Evolutionary conservation across 2,329 filamentous ascomycete species (phyloP), one percentile per base, ranked within the genome.

Genomic region (Myriosclerotinia scirpicola): DNA sequence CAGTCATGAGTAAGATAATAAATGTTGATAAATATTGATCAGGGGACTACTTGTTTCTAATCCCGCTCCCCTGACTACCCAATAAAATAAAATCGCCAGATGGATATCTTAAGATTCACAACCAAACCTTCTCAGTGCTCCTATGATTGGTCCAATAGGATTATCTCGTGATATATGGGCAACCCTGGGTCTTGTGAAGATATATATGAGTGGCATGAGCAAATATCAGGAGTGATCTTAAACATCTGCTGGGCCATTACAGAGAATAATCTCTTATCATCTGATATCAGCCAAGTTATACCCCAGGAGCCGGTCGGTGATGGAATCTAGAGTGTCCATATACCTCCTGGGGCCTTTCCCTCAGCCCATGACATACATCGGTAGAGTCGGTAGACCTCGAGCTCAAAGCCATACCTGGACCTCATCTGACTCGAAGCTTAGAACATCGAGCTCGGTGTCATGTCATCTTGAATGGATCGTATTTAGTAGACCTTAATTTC

Each of bases 81-180:
- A 26, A 26, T 26, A 42, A 20, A 42, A 14, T 34, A n/a, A 54
- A 26, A 54, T 42, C 48, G 15, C 14, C 36, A 54, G 22, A 54
- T 34, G 30, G 30, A 34, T 17, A 44, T 48, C 15, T 17, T 3
- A 40, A 58, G n/a, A 56, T 8, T 22, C 38, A n/a, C 20, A 60
- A 11, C 8, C n/a, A 60, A 60, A 38, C 12, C 30, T 26, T 38
- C 8, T 22, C 44, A 26, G 34, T 5, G 54, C n/a, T 2, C 26
- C 40, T 60, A 34, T n/a, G 20, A 22, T 60, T 36, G 17, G 17
- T 38, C 44, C 36, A 52, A 60, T 53, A 46, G 15, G 2, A 34
- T 44, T 17, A 44, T 54, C 69, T 69, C 70, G 68, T 70, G 69
- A 70, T 54, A 52, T 59, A 64, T 63, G 36, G 64, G 62, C 65